phyloP scores from a whole-genome alignment of 371 early-diverging fungal species.

The Circinella minor region DNA sequence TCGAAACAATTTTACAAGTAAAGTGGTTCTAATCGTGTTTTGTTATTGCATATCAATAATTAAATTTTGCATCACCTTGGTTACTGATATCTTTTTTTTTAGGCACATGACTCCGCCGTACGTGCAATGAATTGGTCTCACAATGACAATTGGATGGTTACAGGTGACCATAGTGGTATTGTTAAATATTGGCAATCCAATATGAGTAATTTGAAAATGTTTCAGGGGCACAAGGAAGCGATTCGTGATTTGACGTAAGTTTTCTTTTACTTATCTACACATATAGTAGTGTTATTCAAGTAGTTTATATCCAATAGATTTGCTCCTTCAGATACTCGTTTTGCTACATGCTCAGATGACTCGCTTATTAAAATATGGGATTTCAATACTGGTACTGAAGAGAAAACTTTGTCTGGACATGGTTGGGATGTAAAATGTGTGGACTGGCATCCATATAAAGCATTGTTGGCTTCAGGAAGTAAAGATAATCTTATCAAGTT shows the following conservation, averaged over 20 bases:
- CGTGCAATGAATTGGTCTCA: constrained; percentile 99
- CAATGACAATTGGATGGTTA: constrained; percentile 96
- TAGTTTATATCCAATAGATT: constrained; percentile 27
- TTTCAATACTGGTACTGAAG: constrained; percentile 90
- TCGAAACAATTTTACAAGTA: constrained; percentile 98
- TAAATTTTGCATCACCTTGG: background rate
- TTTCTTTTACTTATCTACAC: background rate
- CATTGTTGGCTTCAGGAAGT: constrained; percentile 96
- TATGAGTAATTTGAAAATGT: constrained; percentile 96
- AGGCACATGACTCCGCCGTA: constrained; percentile 96
- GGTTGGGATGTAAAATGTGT: constrained; percentile 99
- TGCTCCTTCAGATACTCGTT: constrained; percentile 85
- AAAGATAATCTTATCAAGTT: constrained; percentile 98
- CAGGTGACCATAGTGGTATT: constrained; percentile 94
- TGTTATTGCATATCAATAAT: background rate
- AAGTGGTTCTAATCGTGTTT: constrained; percentile 3
- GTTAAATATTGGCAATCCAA: constrained; percentile 99
- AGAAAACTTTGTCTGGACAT: constrained; percentile 90
- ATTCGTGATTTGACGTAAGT: constrained; percentile 88
- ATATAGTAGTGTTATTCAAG: background rate
- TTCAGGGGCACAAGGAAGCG: constrained; percentile 93
- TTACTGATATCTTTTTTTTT: background rate
- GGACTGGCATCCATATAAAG: constrained; percentile 98
- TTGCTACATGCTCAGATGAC: constrained; percentile 99
- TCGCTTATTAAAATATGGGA: constrained; percentile 97